Base-by-base conservation (phyloP, 352 stramenopile genomes). In the Globisporangium radiosum region DNA sequence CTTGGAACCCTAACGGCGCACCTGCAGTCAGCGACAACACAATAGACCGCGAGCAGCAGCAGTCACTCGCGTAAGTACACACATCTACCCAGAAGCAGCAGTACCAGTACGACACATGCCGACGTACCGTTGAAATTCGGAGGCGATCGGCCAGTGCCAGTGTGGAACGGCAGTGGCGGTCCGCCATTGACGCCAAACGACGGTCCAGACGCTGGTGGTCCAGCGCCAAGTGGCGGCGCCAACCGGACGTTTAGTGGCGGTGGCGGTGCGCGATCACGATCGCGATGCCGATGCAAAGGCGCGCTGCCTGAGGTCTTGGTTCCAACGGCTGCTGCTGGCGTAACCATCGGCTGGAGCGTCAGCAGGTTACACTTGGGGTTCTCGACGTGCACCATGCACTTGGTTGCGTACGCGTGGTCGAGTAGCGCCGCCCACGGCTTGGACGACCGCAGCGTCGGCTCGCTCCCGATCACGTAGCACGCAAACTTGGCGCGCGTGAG, bases 391-490 rank as follows among this genome's bases (percentile, higher is more conserved):
- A 95, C 85, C 44, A 95, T 85, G 44, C 83, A 93, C 37, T 75
- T 61, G 11, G 69, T 73, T 38, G 72, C 62, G 59, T 90, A 78
- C 14, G 70, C 64, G 57, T 94, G 85, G 48, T 94, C 81, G 53
- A 95, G 70, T 17, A 95, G 63, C 25, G 84, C 82, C 2, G 71
- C 68, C 86, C 86, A 95, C 7, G 84, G 86, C 60, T 88, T 90
- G 8, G 86, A 95, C n/a, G 83, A 92, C 38, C 82, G 76, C 63
- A 95, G 52, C 2, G 86, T 90, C 10, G 71, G 63, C 51, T 94
- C 83, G 47, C 86, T 95, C 36, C 86, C 87, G 37, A 96, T 90
- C 43, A 96, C 85, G 48, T 92, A 95, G 64, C 86, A 95, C 3
- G 85, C 81, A 63, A 88, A 95, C 63, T 95, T 96, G 25, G 87